Evolutionary conservation across 208 protist genomes (phyloP), one percentile per base, ranked within the genome.

Genomic region (Herpetomonas muscarum): DNA sequence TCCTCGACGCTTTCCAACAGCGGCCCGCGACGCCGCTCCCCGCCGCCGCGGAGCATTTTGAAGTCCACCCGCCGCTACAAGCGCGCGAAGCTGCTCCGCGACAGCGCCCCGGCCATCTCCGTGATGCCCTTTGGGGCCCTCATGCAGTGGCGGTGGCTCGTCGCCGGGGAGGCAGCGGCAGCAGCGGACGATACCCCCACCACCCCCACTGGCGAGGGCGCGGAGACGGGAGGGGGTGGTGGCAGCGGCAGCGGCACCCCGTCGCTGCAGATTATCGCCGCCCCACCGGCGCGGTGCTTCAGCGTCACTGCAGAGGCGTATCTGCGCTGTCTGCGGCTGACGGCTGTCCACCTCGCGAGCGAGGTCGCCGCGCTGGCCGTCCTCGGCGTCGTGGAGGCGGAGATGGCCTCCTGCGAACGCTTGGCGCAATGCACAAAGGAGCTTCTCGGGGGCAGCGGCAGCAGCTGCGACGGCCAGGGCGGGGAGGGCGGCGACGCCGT

Each of bases 121-220:
- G 52, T 74, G 4, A 51, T 70, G 22, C 75, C 75, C 0, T 78
- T 77, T 39, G 42, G 57, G 31, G 66, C 47, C 29, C 34, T 68
- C 5, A 44, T 61, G 13, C 36, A 72, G 29, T 81, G 75, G 75
- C 69, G 70, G 2, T 76, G 62, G 42, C 37, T 62, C 32, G 57
- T 61, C 13, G 75, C 75, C 9, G 70, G 74, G 48, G 62, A 61
- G 26, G 21, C 9, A 51, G 45, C 26, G 37, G 21, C 4, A 57
- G 32, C 19, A 17, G 30, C n/a, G n/a, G n/a, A n/a, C n/a, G n/a
- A n/a, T n/a, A n/a, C n/a, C n/a, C n/a, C n/a, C n/a, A n/a, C n/a
- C n/a, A n/a, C n/a, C n/a, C n/a, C n/a, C 26, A 15, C 17, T 29
- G 59, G 22, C 34, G 22, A n/a, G n/a, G n/a, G n/a, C n/a, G n/a